phyloP scores from a whole-genome alignment of 495 filamentous ascomycete genomes.

The Penicillium ucsense region DNA sequence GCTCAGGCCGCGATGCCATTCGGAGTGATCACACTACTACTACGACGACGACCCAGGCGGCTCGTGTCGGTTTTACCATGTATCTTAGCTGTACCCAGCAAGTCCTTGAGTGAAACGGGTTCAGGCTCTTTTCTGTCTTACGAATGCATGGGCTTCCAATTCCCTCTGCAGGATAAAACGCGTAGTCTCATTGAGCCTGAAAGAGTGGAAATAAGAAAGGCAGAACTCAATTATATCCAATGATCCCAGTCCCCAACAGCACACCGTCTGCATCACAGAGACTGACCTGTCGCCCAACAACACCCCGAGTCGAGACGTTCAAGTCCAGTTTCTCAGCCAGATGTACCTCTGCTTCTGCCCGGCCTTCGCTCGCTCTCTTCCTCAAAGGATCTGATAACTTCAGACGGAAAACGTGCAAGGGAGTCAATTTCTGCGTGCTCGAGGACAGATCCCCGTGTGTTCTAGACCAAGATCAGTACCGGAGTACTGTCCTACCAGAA shows the following conservation, averaged over 20 bases:
- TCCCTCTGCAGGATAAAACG: too few species aligned
- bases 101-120: too few species aligned
- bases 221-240: constrained; percentile 27
- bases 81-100: too few species aligned
- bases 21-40: too few species aligned
- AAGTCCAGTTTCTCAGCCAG: constrained; percentile 51
- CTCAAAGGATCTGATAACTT: constrained; percentile 2
- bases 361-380: background rate
- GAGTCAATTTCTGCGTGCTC: background rate
- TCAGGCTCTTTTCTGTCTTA: background rate
- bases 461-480: constrained; percentile 11
- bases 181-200: too few species aligned
- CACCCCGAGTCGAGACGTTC: constrained; percentile 33
- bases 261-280: constrained; percentile 16
- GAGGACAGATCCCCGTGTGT: constrained; percentile 28
- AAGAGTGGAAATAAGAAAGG: background rate
- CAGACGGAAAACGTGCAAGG: constrained; percentile 19
- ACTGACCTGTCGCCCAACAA: constrained; percentile 30
- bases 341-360: constrained; percentile 33
- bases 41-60: too few species aligned
- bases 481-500: background rate
- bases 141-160: background rate
- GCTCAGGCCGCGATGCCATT: too few species aligned
- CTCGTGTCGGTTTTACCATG: too few species aligned
- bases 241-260: constrained; percentile 25